Base-by-base conservation (phyloP, 148 eudicot genomes). In the Fallopia convolvulus region DNA sequence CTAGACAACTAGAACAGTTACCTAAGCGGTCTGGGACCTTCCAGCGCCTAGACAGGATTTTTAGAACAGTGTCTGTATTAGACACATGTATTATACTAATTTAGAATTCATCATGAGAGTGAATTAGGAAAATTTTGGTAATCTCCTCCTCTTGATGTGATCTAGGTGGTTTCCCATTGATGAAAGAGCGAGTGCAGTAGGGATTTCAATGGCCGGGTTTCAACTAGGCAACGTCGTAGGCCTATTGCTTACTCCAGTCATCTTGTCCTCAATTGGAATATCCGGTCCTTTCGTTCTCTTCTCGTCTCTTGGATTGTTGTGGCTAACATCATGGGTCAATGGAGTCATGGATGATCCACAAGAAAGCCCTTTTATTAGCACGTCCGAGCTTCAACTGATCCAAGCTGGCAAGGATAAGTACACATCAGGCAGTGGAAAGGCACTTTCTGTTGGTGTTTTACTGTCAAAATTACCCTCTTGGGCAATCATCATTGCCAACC, bases 161-260 rank as follows among this genome's bases (percentile, higher is more conserved):
- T 10, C 33, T 81, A 95, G 99, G 89, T 95, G 99, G 99, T 95
- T 91, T 79, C 94, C 99, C 9, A 79, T 77, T 77, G 77, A 93
- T 74, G 98, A 95, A 81, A 83, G 99, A 66, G 97, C 99, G 6
- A 89, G 93, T 53, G 99, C 99, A 20, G 98, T 95, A 18, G 99
- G 99, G 50, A 40, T 95, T 71, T 90, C 98, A 3, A 91, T 95
- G 99, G 98, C 92, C 6, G 99, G 99, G 63, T 95, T 95, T 83
- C 99, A 95, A 74, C 91, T 95, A 4, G 99, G 99, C 73, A 95
- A 95, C 73, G 97, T 93, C 8, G 84, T 88, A 14, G 99, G 99
- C 76, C 79, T 95, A 48, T 77, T 92, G 74, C 79, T 93, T 21
- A 84, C 94, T 33, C 99, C 99, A 1, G 8, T 86, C 50, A 76